Conservation (phyloP, 2,329 filamentous ascomycete genomes). For the Knufia petricola region DNA sequence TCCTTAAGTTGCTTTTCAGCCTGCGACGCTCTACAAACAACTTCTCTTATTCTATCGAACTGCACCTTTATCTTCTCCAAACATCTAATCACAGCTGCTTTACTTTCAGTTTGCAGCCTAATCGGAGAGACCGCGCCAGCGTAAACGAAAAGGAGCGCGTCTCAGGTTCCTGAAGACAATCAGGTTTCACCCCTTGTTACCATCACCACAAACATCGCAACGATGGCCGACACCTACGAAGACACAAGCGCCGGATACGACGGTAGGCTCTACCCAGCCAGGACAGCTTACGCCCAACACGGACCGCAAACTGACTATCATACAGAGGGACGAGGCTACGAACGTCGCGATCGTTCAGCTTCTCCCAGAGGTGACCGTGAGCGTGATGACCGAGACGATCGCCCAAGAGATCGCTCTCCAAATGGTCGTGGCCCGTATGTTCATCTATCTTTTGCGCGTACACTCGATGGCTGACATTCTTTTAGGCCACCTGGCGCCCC, state of each 20-base stretch:
- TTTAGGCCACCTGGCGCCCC: slow-evolving; percentile 35
- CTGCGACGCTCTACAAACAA: too few species aligned
- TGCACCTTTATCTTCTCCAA: too few species aligned
- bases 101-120: too few species aligned
- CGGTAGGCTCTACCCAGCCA: slow-evolving; percentile 39
- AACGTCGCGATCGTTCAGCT: slow-evolving; percentile 57
- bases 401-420: slow-evolving; percentile 51
- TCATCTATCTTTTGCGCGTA: too few species aligned
- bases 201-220: slow-evolving; percentile 11
- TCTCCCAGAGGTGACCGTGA: slow-evolving; percentile 54
- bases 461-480: slow-evolving; percentile 12
- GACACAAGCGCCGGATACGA: slow-evolving; percentile 57
- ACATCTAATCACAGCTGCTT: too few species aligned
- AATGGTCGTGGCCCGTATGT: slow-evolving; percentile 49
- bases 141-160: neutral
- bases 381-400: slow-evolving; percentile 41
- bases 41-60: too few species aligned
- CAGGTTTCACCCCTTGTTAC: slow-evolving; percentile 4
- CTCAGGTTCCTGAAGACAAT: neutral
- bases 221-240: slow-evolving; percentile 50
- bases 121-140: too few species aligned
- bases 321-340: slow-evolving; percentile 52
- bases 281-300: neutral
- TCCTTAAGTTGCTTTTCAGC: too few species aligned
- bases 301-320: slow-evolving; percentile 5